A percentile compares a stretch with the other conserved stretches of the same genome.
Evolutionary conservation across 306 rosid species (phyloP).

Genomic region (Castanea mollissima): DNA sequence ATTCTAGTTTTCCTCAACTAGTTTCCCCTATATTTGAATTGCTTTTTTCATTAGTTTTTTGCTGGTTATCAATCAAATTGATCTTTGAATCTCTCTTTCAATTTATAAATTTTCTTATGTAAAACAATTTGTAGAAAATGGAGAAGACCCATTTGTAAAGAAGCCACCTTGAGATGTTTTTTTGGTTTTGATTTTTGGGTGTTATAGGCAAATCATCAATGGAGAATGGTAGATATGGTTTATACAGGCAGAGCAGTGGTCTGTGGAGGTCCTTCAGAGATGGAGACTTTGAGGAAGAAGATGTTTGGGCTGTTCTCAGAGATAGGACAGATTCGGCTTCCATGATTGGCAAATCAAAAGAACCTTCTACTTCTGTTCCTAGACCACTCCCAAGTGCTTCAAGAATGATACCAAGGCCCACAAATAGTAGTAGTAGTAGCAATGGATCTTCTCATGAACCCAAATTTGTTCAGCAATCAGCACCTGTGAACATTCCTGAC

Average conservation of each 20-base stretch:
- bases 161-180: background rate
- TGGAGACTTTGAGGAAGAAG: conserved; percentile 86
- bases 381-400: conserved; percentile 43
- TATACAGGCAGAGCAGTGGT: conserved; percentile 54
- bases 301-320: conserved; percentile 65
- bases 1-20: conserved; percentile 19
- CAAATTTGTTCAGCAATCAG: conserved; percentile 61
- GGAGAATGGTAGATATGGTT: conserved; percentile 45
- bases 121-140: conserved; percentile 1
- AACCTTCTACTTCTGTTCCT: conserved; percentile 30
- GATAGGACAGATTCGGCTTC: conserved; percentile 33
- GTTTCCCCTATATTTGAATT: background rate
- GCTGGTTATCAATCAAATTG: background rate
- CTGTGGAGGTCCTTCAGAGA: conserved; percentile 82
- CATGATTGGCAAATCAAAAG: conserved; percentile 21
- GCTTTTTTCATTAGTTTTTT: background rate
- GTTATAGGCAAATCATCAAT: conserved; percentile 43
- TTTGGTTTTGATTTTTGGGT: conserved; percentile 5
- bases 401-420: conserved; percentile 60
- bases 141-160: conserved; percentile 9
- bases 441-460: conserved; percentile 36
- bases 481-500: conserved; percentile 70
- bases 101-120: background rate
- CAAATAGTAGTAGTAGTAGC: conserved; percentile 29
- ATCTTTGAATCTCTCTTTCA: conserved; percentile 8